Base-by-base conservation (phyloP, 768 basidiomycete genomes). In the Leucosporidium creatinivorum region DNA sequence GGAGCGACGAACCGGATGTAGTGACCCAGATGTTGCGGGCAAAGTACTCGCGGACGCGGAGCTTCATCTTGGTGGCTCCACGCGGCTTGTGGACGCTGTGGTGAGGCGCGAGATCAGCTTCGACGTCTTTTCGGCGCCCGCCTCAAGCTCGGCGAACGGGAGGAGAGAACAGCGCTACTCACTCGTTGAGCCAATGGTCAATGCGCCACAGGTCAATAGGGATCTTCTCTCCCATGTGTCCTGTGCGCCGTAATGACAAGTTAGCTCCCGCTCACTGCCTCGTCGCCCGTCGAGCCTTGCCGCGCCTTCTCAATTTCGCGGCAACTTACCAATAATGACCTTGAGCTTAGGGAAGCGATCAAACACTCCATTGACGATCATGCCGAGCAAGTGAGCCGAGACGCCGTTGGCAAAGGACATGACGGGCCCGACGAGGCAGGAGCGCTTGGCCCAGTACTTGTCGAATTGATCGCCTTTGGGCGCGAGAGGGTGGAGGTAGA, bases 341-440 rank as follows among this genome's bases (percentile, higher is more conserved):
- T 61, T 51, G 19, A 68, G 62, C 64, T 68, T 68, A 8, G 67
- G 67, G 64, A 58, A 39, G 4, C 67, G 62, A 57, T 68, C 67
- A 55, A 68, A 68, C 54, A 68, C 67, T 30, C 67, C 67, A 23
- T 63, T 64, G 63, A 62, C 61, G 65, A 67, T 67, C 25, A 55
- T 55, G 17, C 54, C 62, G 28, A 63, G 62, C n/a, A 68, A 54
- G 47, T 68, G 67, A n/a, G 64, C 44, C 17, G 67, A 63, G 47
- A 68, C 67, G 26, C 62, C 62, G 55, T 62, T 68, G 62, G 67
- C 63, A 36, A 68, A 68, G 33, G 55, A 58, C 62, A 63, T 63
- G 67, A 56, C 54, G 33, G 68, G 65, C 15, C 64, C 68, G 48
- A 66, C 54, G 47, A 69, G 61, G 48, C 55, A 64, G 28, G 56